A percentile compares a stretch with the other conserved stretches of the same genome.
phyloP scores from a whole-genome alignment of 208 protist species.

The Leptomonas seymouri region DNA sequence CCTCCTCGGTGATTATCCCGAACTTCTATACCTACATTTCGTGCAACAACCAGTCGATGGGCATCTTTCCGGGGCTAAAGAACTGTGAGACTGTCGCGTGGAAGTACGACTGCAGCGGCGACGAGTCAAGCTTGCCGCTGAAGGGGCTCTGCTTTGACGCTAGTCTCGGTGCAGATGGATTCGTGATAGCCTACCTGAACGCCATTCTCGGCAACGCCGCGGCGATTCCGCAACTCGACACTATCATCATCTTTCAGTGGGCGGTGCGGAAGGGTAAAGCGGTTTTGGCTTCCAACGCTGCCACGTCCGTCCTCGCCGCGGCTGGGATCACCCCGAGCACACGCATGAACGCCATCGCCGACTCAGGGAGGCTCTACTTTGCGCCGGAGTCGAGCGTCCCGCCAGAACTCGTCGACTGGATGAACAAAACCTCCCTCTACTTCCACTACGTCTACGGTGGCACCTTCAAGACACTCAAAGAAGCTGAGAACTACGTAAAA shows the following conservation, averaged over 20 bases:
- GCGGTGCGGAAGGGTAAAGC: conserved; percentile 36
- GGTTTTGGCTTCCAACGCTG: background rate
- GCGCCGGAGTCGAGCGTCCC: conserved; percentile 30
- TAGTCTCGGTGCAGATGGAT: background rate
- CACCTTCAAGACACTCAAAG: conserved; percentile 42
- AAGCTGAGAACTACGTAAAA: conserved; percentile 33
- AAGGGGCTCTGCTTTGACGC: conserved; percentile 39
- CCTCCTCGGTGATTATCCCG: conserved; percentile 17
- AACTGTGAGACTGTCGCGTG: conserved; percentile 7
- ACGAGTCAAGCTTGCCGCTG: conserved; percentile 44
- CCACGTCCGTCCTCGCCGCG: conserved; percentile 22
- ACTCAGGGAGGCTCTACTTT: conserved; percentile 54
- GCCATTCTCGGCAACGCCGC: conserved; percentile 27
- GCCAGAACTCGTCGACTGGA: conserved; percentile 31
- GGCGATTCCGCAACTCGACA: conserved; percentile 41
- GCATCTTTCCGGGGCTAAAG: conserved; percentile 22
- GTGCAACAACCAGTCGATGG: conserved; percentile 31
- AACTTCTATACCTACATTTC: conserved; percentile 27
- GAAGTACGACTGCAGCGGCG: conserved; percentile 37
- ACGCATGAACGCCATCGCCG: conserved; percentile 35
- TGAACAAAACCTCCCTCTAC: conserved; percentile 31
- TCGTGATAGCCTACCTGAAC: conserved; percentile 29
- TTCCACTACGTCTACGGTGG: conserved; percentile 52
- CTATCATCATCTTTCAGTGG: conserved; percentile 61
- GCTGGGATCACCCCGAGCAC: conserved; percentile 30